Conservation (phyloP, 257 asterid genomes). For the Handroanthus guayacan region DNA sequence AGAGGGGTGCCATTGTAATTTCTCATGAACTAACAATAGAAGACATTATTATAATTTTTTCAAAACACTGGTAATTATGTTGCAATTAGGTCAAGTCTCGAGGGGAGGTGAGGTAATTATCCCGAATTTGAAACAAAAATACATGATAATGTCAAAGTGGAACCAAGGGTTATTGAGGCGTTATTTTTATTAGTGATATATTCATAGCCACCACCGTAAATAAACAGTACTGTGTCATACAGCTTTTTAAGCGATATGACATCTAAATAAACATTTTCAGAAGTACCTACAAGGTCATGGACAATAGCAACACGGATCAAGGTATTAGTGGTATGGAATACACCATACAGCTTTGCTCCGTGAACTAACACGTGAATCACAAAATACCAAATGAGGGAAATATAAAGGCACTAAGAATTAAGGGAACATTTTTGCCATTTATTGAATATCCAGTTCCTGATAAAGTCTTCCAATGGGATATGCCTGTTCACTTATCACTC, state of each 20-base stretch:
- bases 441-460: not conserved
- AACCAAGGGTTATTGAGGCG: not conserved
- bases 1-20: too few species aligned
- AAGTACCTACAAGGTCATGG: not conserved
- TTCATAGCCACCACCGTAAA: not conserved
- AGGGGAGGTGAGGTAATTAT: too few species aligned
- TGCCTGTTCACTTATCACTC: not conserved
- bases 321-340: slow-evolving; percentile 6
- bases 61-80: too few species aligned
- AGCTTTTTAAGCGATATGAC: not conserved
- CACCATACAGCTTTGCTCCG: not conserved
- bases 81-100: too few species aligned
- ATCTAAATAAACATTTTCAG: not conserved
- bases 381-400: not conserved
- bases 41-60: too few species aligned
- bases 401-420: slow-evolving; percentile 12
- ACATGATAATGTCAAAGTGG: slow-evolving; percentile 12
- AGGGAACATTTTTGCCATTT: slow-evolving; percentile 15
- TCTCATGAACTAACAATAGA: too few species aligned
- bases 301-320: not conserved
- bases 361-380: slow-evolving; percentile 2
- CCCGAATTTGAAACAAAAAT: not conserved
- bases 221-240: slow-evolving; percentile 5
- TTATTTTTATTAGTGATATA: not conserved
- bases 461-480: not conserved